Evolutionary conservation across 371 early-diverging fungal species (phyloP).

Genomic region (Lichtheimia corymbifera): DNA sequence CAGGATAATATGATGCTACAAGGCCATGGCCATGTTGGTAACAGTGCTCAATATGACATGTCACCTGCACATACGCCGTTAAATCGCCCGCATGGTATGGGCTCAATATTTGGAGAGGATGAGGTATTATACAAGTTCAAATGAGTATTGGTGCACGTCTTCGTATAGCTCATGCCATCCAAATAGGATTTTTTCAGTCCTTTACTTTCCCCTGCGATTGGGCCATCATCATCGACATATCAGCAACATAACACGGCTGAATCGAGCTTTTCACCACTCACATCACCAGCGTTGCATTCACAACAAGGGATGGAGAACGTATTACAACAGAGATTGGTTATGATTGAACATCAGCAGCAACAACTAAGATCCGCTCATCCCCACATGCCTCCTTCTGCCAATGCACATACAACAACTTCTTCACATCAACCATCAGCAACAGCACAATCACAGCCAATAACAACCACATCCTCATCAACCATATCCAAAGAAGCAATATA

Average conservation of each 20-base stretch:
- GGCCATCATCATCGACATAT: constrained; percentile 39
- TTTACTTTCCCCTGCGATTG: constrained; percentile 74
- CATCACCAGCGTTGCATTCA: constrained; percentile 66
- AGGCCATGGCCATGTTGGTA: constrained; percentile 27
- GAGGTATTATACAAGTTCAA: too few species aligned
- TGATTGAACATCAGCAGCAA: constrained; percentile 56
- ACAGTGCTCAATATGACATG: constrained; percentile 46
- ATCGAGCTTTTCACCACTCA: constrained; percentile 62
- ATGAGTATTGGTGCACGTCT: too few species aligned
- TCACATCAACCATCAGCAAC: neutral
- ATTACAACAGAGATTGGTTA: constrained; percentile 42
- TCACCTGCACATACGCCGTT: constrained; percentile 12
- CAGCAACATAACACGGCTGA: constrained; percentile 20
- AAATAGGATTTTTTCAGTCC: constrained; percentile 66
- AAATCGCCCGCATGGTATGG: too few species aligned
- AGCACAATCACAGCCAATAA: neutral
- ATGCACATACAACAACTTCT: neutral
- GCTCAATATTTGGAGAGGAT: too few species aligned
- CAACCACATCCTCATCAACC: neutral
- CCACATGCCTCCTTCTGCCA: neutral
- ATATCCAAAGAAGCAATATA: constrained; percentile 5
- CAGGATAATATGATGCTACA: constrained; percentile 28
- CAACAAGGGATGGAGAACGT: constrained; percentile 13
- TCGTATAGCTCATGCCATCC: too few species aligned
- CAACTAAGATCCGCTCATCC: constrained; percentile 37